These are phyloP conservation scores for Cystofilobasidium ferigula DNA, from an alignment of 768 basidiomycete species.

Conservation along the genomic window DNA sequence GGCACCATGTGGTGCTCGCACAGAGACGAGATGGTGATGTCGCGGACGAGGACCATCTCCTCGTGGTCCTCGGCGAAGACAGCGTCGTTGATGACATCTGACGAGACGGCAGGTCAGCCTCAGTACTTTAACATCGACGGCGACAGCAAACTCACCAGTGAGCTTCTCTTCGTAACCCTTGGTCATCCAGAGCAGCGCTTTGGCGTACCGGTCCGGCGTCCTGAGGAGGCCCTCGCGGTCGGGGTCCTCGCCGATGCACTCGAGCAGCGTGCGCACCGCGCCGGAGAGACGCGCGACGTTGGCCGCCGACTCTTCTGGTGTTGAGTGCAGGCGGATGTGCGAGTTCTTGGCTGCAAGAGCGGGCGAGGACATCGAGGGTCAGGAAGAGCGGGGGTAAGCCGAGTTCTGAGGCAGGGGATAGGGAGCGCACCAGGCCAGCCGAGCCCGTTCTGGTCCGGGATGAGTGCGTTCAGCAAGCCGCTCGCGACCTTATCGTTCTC, in stretches of 20 bases:
- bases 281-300: constrained; percentile 65
- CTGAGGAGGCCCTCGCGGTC: constrained; percentile 80
- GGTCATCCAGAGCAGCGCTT: constrained; percentile 98
- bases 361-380: not conserved
- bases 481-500: not conserved
- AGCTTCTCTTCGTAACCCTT: constrained; percentile 93
- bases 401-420: not conserved
- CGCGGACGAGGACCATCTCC: constrained; percentile 96
- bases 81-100: constrained; percentile 97
- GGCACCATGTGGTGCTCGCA: constrained; percentile 99
- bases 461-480: constrained; percentile 25
- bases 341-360: constrained; percentile 67
- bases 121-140: not conserved
- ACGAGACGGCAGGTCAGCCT: not conserved
- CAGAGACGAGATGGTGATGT: constrained; percentile 91
- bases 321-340: constrained; percentile 67
- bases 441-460: constrained; percentile 32
- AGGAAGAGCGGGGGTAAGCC: constrained; percentile 6
- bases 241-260: constrained; percentile 97
- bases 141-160: constrained; percentile 48
- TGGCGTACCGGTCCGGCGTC: constrained; percentile 91
- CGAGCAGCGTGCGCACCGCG: constrained; percentile 82
- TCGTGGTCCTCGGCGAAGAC: constrained; percentile 98
- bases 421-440: constrained; percentile 31
- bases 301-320: constrained; percentile 56